phyloP scores from a whole-genome alignment of 176 grass and related monocot species.

The Triticum dicoccoides region DNA sequence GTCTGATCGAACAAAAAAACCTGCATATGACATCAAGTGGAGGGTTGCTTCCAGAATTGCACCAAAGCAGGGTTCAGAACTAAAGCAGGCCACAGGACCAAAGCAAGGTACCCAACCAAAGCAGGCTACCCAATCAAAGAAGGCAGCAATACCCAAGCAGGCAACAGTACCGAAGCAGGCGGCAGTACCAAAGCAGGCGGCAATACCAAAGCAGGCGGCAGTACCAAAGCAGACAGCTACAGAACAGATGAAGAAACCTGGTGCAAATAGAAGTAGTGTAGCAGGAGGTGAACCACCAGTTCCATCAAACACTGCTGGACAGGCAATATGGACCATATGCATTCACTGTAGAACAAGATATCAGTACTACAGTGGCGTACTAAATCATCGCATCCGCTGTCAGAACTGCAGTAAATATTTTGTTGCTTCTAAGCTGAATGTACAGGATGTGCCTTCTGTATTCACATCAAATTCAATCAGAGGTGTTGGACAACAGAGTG shows the following conservation, averaged over 20 bases:
- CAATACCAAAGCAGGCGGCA: not conserved
- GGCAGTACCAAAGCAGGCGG: not conserved
- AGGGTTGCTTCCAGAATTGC: conserved; percentile 24
- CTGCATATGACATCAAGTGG: conserved; percentile 68
- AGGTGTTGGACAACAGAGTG: conserved; percentile 34
- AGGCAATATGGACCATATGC: conserved; percentile 74
- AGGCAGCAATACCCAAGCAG: not conserved
- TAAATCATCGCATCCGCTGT: conserved; percentile 48
- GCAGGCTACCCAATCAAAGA: not conserved
- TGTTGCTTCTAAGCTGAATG: conserved; percentile 39
- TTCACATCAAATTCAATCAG: conserved; percentile 21
- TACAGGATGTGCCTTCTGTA: conserved; percentile 27
- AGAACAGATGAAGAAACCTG: conserved; percentile 14
- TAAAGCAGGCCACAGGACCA: conserved; percentile 7
- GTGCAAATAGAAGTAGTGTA: conserved; percentile 22
- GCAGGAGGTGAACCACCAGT: conserved; percentile 28
- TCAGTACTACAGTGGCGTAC: conserved; percentile 36
- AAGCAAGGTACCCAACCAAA: not conserved
- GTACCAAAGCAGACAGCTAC: not conserved
- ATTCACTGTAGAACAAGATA: conserved; percentile 52
- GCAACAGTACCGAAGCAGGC: not conserved
- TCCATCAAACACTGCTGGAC: conserved; percentile 27
- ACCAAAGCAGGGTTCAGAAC: conserved; percentile 14
- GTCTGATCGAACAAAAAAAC: conserved; percentile 62
- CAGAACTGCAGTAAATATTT: conserved; percentile 51